Evolutionary conservation across 352 stramenopile genomes (phyloP).

Genomic region (Pythium utonaiense): DNA sequence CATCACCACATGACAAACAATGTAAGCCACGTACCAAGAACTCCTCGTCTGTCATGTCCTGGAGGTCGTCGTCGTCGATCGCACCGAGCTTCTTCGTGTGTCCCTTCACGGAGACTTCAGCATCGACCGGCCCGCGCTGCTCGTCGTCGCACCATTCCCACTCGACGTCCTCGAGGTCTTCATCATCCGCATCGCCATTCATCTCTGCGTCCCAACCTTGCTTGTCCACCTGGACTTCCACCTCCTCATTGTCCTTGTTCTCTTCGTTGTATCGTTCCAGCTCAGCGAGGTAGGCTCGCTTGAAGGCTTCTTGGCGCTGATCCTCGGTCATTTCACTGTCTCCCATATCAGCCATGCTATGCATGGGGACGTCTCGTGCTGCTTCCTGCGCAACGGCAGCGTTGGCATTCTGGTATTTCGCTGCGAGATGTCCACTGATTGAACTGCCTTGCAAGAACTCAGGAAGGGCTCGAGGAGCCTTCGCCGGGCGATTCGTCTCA

Average conservation of each 20-base stretch:
- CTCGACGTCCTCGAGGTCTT: slow-evolving; percentile 77
- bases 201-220: slow-evolving; percentile 84
- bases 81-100: slow-evolving; percentile 52
- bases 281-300: slow-evolving; percentile 78
- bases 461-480: slow-evolving; percentile 60
- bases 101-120: slow-evolving; percentile 70
- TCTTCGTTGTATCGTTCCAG: slow-evolving; percentile 86
- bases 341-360: slow-evolving; percentile 50
- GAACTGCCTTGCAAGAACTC: slow-evolving; percentile 82
- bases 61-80: slow-evolving; percentile 77
- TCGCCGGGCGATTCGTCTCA: slow-evolving; percentile 41
- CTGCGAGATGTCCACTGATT: slow-evolving; percentile 84
- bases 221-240: slow-evolving; percentile 78
- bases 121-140: slow-evolving; percentile 31
- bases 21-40: slow-evolving; percentile 59
- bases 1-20: background rate
- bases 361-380: slow-evolving; percentile 32
- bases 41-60: slow-evolving; percentile 81
- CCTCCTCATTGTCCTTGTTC: slow-evolving; percentile 68
- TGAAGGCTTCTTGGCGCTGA: slow-evolving; percentile 77
- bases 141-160: slow-evolving; percentile 84
- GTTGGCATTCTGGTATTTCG: slow-evolving; percentile 51
- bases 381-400: slow-evolving; percentile 30
- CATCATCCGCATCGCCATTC: slow-evolving; percentile 65
- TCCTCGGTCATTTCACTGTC: slow-evolving; percentile 81